Evolutionary conservation across 768 basidiomycete species (phyloP).

Genomic region (Tephrocybe sp.): DNA sequence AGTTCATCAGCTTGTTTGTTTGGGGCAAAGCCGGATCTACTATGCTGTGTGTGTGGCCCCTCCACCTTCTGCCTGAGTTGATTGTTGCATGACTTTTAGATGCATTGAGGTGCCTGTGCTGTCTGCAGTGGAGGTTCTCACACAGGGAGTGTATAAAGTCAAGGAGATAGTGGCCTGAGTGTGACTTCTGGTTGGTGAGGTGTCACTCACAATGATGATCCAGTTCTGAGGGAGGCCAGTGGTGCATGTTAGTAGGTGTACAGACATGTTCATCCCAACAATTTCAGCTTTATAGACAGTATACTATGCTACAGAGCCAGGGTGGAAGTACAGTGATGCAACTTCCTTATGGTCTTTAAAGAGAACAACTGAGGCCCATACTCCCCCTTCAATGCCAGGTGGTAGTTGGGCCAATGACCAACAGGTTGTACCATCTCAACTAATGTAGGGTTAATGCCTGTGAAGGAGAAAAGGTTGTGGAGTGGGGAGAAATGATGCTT

Average conservation of each 20-base stretch:
- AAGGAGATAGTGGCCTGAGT: too few relatives aligned
- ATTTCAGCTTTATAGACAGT: constrained; percentile 10
- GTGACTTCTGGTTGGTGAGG: background rate
- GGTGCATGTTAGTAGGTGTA: background rate
- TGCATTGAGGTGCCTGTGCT: too few relatives aligned
- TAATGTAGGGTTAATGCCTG: background rate
- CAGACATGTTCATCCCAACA: background rate
- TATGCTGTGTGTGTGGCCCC: too few relatives aligned
- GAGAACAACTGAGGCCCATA: constrained; percentile 6
- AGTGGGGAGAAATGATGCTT: constrained; percentile 9
- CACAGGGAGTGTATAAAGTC: too few relatives aligned
- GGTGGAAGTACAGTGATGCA: background rate
- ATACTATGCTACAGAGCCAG: constrained; percentile 1
- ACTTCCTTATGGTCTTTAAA: background rate
- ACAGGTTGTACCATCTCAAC: constrained; percentile 2
- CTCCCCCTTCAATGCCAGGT: constrained; percentile 4
- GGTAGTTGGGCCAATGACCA: background rate
- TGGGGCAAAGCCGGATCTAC: too few relatives aligned
- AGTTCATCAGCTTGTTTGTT: too few relatives aligned
- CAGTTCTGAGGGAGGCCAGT: background rate
- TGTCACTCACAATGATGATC: background rate
- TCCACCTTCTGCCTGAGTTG: too few relatives aligned
- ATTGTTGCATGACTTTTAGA: too few relatives aligned
- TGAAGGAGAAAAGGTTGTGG: constrained; percentile 5
- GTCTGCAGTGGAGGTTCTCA: too few relatives aligned